Conservation (phyloP, 768 basidiomycete genomes). For the Tulasnella sp. region DNA sequence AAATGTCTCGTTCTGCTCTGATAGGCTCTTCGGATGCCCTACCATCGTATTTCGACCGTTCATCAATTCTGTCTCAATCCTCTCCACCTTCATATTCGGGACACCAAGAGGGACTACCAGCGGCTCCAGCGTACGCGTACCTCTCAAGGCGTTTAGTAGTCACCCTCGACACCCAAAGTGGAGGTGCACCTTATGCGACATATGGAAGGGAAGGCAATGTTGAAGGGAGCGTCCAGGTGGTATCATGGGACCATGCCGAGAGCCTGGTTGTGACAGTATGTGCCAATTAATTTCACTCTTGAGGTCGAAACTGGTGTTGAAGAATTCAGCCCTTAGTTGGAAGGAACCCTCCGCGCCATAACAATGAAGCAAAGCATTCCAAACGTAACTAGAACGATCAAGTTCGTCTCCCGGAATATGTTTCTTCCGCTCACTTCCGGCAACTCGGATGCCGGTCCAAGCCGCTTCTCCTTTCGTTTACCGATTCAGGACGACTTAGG, state of each 20-base stretch:
- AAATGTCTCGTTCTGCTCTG: background rate
- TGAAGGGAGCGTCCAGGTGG: background rate
- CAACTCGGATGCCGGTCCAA: background rate
- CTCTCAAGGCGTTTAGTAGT: background rate
- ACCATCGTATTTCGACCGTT: constrained; percentile 7
- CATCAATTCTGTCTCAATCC: background rate
- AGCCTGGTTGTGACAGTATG: background rate
- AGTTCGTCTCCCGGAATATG: background rate
- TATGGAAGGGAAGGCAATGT: background rate
- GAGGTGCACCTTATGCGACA: background rate
- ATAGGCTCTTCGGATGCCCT: background rate
- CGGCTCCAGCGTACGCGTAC: background rate
- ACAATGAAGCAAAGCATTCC: constrained; percentile 13
- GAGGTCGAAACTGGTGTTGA: background rate
- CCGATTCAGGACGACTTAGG: background rate
- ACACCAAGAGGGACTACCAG: background rate
- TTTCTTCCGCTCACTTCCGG: background rate
- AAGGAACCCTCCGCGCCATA: background rate
- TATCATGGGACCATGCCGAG: constrained; percentile 14
- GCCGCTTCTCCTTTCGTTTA: background rate
- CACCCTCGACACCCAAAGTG: background rate
- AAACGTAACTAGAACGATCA: constrained; percentile 8
- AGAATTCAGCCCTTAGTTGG: background rate
- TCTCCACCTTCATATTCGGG: background rate
- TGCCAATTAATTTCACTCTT: background rate